These are phyloP conservation scores for Erucastrum elatum DNA, from an alignment of 345 rosid species.

Conservation along the genomic window DNA sequence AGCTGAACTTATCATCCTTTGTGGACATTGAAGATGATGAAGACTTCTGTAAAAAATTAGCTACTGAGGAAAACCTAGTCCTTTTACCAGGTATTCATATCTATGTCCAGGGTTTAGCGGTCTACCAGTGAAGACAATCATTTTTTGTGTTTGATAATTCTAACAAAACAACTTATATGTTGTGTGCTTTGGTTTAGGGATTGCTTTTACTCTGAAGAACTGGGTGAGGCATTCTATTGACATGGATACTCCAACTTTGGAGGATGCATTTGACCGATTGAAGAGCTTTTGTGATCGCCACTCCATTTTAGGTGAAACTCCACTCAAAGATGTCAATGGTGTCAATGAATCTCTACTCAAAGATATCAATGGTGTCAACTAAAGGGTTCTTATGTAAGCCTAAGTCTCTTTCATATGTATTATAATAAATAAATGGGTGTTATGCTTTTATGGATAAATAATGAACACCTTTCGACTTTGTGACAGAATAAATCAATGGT, in stretches of 20 bases:
- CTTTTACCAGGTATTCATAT: slow-evolving; percentile 33
- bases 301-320: not conserved
- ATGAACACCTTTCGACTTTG: not conserved
- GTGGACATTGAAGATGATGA: slow-evolving; percentile 27
- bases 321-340: not conserved
- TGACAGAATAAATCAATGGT: not conserved
- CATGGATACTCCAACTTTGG: slow-evolving; percentile 11
- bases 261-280: slow-evolving; percentile 27
- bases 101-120: not conserved
- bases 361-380: not conserved
- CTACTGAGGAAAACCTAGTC: slow-evolving; percentile 30
- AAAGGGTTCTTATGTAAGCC: not conserved
- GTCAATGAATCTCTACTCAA: not conserved
- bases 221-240: slow-evolving; percentile 35
- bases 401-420: not conserved
- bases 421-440: not conserved
- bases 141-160: no score
- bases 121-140: not conserved
- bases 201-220: slow-evolving; percentile 43
- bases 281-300: slow-evolving; percentile 21
- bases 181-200: slow-evolving; percentile 43
- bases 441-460: not conserved
- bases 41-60: slow-evolving; percentile 30
- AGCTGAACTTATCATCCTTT: not conserved
- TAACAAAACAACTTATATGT: not conserved